Percentiles rank a stretch among this genome's conserved stretches.
Evolutionary conservation across 768 basidiomycete species (phyloP).

Genomic region (Mycena galopus): DNA sequence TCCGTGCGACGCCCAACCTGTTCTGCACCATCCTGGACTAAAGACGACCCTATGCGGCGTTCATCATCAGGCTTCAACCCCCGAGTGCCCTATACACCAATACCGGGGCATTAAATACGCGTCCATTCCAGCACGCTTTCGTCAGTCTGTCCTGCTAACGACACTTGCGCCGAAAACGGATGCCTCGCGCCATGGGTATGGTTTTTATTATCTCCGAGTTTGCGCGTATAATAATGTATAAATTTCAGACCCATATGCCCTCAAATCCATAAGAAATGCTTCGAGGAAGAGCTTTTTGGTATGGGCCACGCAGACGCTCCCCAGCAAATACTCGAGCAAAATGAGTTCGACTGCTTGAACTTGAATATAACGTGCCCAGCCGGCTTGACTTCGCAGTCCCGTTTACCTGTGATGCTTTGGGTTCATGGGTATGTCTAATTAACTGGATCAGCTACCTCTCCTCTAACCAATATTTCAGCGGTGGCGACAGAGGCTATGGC

Average conservation of each 20-base stretch:
- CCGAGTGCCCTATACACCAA: constrained; percentile 71
- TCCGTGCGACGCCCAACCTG: not conserved
- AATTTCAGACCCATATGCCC: constrained; percentile 79
- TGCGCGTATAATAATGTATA: not conserved
- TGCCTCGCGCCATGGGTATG: constrained; percentile 77
- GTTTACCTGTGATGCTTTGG: constrained; percentile 86
- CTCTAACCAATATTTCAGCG: constrained; percentile 55
- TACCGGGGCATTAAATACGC: constrained; percentile 87
- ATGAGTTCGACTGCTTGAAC: constrained; percentile 87
- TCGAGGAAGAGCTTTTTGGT: constrained; percentile 75
- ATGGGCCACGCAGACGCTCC: constrained; percentile 67
- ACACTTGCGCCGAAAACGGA: constrained; percentile 71
- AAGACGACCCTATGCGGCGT: constrained; percentile 76
- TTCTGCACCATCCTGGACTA: constrained; percentile 63
- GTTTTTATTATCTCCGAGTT: constrained; percentile 12
- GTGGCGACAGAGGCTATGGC: constrained; percentile 79
- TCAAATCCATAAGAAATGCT: constrained; percentile 61
- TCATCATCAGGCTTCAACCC: constrained; percentile 70
- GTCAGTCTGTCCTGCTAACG: constrained; percentile 74
- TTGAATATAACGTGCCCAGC: constrained; percentile 84
- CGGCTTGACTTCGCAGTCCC: constrained; percentile 63
- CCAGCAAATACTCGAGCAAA: constrained; percentile 66
- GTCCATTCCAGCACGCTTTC: constrained; percentile 78
- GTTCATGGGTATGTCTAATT: constrained; percentile 77
- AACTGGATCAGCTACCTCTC: not conserved